Conservation (phyloP, 352 stramenopile genomes). For the Pythium monospermum region DNA sequence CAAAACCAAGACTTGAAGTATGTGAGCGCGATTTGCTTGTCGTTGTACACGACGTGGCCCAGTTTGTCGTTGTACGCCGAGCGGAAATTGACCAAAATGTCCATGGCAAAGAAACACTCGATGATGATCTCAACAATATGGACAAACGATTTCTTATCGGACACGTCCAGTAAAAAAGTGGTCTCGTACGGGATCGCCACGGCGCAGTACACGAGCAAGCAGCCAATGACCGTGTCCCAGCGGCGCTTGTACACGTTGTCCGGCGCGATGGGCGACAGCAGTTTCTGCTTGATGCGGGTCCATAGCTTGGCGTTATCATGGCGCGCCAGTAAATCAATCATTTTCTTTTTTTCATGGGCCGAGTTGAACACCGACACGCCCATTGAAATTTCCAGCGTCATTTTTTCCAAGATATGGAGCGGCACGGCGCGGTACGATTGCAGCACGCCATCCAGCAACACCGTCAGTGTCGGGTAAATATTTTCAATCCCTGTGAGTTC, state of each 20-base stretch:
- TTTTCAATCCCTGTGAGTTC: conserved; percentile 55
- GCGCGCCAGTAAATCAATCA: conserved; percentile 50
- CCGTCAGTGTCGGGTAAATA: conserved; percentile 59
- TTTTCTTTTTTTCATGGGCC: conserved; percentile 57
- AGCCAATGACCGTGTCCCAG: conserved; percentile 46
- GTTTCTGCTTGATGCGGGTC: conserved; percentile 24
- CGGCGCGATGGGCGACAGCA: conserved; percentile 38
- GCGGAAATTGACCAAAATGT: conserved; percentile 58
- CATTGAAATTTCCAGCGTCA: conserved; percentile 72
- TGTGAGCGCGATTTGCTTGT: conserved; percentile 24
- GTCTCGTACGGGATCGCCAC: conserved; percentile 61
- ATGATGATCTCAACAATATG: conserved; percentile 34
- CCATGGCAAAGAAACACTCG: conserved; percentile 41
- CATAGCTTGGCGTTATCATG: conserved; percentile 21
- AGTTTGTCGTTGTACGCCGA: conserved; percentile 33
- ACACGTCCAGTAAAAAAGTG: conserved; percentile 39
- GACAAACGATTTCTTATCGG: conserved; percentile 15
- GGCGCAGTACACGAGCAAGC: conserved; percentile 46
- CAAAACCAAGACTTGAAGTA: conserved; percentile 73
- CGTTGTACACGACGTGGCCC: conserved; percentile 26
- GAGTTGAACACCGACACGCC: conserved; percentile 77
- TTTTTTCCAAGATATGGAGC: conserved; percentile 45
- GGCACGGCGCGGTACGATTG: conserved; percentile 61
- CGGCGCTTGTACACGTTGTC: conserved; percentile 40
- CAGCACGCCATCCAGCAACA: conserved; percentile 55